Conservation (phyloP, 495 filamentous ascomycete genomes). For the Gamarada debralockiae region DNA sequence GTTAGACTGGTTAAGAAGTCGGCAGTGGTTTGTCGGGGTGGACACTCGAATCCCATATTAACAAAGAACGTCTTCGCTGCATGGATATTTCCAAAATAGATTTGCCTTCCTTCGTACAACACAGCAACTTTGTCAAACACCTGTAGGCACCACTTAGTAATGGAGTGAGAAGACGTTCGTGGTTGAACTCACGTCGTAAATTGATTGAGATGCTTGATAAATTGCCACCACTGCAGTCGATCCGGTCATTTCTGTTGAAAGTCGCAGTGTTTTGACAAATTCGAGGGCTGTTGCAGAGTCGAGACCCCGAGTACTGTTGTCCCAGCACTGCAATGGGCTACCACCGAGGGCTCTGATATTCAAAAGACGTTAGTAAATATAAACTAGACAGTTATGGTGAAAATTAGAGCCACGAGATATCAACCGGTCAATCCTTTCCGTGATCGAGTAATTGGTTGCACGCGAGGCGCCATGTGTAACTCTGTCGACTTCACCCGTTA, state of each 20-base stretch:
- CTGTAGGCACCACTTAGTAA: constrained; percentile 13
- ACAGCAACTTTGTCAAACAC: constrained; percentile 75
- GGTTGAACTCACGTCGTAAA: constrained; percentile 52
- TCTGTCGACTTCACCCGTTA: no score
- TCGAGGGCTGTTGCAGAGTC: constrained; percentile 81
- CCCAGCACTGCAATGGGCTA: constrained; percentile 76
- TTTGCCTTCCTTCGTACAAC: constrained; percentile 79
- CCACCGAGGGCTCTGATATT: constrained; percentile 46
- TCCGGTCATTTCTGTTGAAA: constrained; percentile 61
- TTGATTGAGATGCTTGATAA: constrained; percentile 76
- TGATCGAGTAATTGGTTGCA: no score
- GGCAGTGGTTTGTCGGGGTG: constrained; percentile 66
- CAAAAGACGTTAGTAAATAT: no score
- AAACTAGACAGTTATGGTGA: background rate
- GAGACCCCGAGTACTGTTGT: constrained; percentile 77
- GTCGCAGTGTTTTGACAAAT: constrained; percentile 65
- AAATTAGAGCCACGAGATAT: no score
- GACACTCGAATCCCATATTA: constrained; percentile 72
- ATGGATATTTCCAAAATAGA: constrained; percentile 66
- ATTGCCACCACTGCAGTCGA: constrained; percentile 73
- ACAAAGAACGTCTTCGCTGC: constrained; percentile 67
- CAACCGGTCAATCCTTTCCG: no score
- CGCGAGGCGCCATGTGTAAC: no score
- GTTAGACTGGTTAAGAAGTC: constrained; percentile 83
- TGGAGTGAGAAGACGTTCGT: background rate